Evolutionary conservation across 257 asterid genomes (phyloP), one percentile per base, ranked within the genome.

Genomic region (Solanum sejunctum): DNA sequence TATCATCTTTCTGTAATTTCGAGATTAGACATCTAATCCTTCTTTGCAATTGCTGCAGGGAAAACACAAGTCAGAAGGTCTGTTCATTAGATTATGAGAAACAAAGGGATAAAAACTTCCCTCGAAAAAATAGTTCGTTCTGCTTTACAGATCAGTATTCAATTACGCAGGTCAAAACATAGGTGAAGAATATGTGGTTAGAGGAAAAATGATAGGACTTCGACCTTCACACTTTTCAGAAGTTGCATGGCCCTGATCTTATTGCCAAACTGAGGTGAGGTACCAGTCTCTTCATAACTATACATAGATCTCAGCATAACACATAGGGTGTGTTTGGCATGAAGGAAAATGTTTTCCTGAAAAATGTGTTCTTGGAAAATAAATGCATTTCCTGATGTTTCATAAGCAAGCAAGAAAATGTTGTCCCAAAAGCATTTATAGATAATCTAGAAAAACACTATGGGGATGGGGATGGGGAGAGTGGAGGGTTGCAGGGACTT

Each of bases 71-170:
- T 39, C 49, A 16, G 45, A 49, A 60, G 84, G 17, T 77, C 64
- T 57, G 41, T 64, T 28, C 23, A 66, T 84, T 26, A 49, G 79
- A 51, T 51, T 79, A 72, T 69, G 72, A 77, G 87, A 58, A 51
- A 89, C 78, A 66, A 66, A 56, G 75, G 83, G 69, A 81, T 54
- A 28, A 39, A 66, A 72, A 63, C 63, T 84, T 83, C 84, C 88
- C 64, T 85, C 41, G 56, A 83, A 85, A 88, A 89, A 55, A 89
- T 83, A 83, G 91, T 89, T 89, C 87, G 86, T 87, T 81, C 58
- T 87, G 45, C 12, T 81, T 87, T n/a, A 85, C 88, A 75, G 88
- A 83, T 71, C 81, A 85, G 21, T 36, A 28, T 64, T 58, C 51
- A 85, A 83, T 81, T 52, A 52, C 49, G 66, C 72, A 77, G 86